These are phyloP conservation scores for Suillus hirtellus DNA, from an alignment of 768 basidiomycete genomes.

Conservation along the genomic window DNA sequence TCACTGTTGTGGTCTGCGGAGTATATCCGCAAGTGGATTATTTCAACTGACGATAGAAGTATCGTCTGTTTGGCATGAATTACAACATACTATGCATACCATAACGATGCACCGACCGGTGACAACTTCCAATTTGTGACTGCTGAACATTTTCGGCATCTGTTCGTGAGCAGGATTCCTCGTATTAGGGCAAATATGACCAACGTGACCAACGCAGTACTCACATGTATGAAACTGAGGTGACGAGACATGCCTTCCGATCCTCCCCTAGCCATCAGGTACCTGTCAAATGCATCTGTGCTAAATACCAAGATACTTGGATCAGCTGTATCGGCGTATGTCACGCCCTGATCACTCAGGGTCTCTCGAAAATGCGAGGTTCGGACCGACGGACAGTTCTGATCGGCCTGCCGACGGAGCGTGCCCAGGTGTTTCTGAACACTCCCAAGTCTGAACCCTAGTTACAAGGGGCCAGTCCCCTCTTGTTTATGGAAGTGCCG, in stretches of 20 bases:
- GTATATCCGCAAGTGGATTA: not conserved
- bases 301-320: not conserved
- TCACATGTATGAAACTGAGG: not conserved
- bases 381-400: not conserved
- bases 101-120: not conserved
- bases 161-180: not conserved
- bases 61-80: not conserved
- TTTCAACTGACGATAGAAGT: not conserved
- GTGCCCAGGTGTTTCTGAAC: not conserved
- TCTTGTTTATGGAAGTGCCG: not conserved
- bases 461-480: too few relatives aligned
- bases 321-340: not conserved
- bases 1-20: not conserved
- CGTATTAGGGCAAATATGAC: not conserved
- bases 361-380: not conserved
- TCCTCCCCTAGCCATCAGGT: not conserved
- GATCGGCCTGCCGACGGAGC: not conserved
- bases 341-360: not conserved
- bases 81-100: not conserved
- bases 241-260: not conserved
- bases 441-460: not conserved
- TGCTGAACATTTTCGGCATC: not conserved
- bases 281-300: not conserved
- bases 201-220: not conserved
- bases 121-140: not conserved